Conservation (phyloP, 129 eudicot genomes). For the Calendula officinalis region DNA sequence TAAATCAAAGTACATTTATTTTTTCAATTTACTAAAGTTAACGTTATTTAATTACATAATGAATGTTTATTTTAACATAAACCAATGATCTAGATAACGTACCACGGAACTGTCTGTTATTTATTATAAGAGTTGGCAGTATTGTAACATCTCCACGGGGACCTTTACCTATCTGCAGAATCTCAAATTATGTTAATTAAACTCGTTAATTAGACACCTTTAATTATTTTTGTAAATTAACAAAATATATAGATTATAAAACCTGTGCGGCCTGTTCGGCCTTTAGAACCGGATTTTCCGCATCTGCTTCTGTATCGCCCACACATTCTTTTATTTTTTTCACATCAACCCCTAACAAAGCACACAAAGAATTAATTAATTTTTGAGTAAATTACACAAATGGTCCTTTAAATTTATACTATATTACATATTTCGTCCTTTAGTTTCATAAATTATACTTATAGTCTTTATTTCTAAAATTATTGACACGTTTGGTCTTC, state of each 20-base stretch:
- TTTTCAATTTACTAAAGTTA: background rate
- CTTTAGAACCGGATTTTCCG: slow-evolving; percentile 63
- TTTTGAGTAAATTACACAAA: too few relatives aligned
- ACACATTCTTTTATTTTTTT: slow-evolving; percentile 65
- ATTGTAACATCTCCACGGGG: slow-evolving; percentile 92
- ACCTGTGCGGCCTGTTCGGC: slow-evolving; percentile 92
- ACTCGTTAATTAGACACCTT: too few relatives aligned
- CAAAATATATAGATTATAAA: slow-evolving; percentile 1
- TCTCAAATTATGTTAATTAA: background rate
- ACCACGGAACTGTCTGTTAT: slow-evolving; percentile 93
- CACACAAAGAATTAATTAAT: background rate
- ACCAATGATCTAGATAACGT: slow-evolving; percentile 3
- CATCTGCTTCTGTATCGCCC: slow-evolving; percentile 73
- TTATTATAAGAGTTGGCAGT: slow-evolving; percentile 87
- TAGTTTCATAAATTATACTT: too few relatives aligned
- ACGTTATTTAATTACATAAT: too few relatives aligned
- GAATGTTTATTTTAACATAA: background rate
- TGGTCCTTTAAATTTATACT: too few relatives aligned
- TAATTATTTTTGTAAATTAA: background rate
- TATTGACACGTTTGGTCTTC: too few relatives aligned
- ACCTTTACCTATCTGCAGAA: slow-evolving; percentile 77
- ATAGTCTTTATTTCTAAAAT: too few relatives aligned
- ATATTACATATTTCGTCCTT: too few relatives aligned
- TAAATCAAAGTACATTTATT: slow-evolving; percentile 28
- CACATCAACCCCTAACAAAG: slow-evolving; percentile 59